Conservation (phyloP, 768 basidiomycete genomes). For the Hericium erinaceus region DNA sequence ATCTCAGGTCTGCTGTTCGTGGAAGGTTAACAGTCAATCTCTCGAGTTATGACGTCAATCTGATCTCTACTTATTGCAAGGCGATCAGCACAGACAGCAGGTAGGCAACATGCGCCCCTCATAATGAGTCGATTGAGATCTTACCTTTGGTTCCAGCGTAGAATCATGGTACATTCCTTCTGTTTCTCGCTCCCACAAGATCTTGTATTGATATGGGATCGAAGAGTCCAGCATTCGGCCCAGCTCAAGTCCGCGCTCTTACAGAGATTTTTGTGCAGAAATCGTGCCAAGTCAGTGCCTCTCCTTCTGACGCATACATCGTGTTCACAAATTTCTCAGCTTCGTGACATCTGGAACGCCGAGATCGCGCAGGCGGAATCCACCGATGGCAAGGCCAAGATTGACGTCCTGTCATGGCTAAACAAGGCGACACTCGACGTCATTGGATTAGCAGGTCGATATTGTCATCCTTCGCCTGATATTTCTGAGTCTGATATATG, state of each 20-base stretch:
- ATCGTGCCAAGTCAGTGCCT: not conserved
- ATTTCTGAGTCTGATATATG: too few relatives aligned
- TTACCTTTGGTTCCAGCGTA: not conserved
- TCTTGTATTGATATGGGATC: not conserved
- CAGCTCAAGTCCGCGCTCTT: constrained; percentile 1
- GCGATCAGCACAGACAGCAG: constrained; percentile 3
- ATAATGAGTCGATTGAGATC: too few relatives aligned
- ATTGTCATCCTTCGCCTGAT: too few relatives aligned
- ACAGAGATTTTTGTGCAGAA: constrained; percentile 1
- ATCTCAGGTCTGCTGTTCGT: constrained; percentile 1
- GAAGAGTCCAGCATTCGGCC: constrained; percentile 5
- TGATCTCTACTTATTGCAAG: not conserved
- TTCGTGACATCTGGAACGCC: constrained; percentile 21
- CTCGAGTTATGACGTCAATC: too few relatives aligned
- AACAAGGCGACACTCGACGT: constrained; percentile 16
- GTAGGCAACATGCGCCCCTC: not conserved
- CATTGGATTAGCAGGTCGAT: constrained; percentile 17
- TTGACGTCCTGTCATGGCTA: constrained; percentile 14
- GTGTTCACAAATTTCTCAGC: constrained; percentile 5
- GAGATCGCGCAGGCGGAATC: constrained; percentile 5
- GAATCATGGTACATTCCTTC: not conserved
- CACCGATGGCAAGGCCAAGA: constrained; percentile 3
- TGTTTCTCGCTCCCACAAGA: too few relatives aligned
- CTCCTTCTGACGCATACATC: too few relatives aligned
- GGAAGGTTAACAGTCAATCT: not conserved